Conservation (phyloP, 495 filamentous ascomycete genomes). For the Hapsidospora chrysogenum region DNA sequence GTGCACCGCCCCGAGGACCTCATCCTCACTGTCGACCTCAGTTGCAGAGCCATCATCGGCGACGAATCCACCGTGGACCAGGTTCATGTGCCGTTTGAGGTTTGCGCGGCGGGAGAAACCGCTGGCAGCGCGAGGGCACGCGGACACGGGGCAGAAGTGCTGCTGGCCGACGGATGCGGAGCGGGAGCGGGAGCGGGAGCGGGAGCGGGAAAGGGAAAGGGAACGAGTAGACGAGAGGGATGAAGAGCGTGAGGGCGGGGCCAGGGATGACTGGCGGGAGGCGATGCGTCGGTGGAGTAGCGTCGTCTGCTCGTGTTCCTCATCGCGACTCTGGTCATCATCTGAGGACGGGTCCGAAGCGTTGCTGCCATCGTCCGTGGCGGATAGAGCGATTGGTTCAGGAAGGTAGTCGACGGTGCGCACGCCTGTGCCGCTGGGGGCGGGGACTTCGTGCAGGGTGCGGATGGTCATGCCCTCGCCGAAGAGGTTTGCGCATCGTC, state of each 20-base stretch:
- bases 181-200: background rate
- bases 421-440: slow-evolving; percentile 12
- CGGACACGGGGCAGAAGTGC: slow-evolving; percentile 6
- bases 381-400: background rate
- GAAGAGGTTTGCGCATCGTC: slow-evolving; percentile 57
- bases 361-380: background rate
- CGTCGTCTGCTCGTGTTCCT: background rate
- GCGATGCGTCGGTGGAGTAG: background rate
- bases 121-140: slow-evolving; percentile 7
- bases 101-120: slow-evolving; percentile 14
- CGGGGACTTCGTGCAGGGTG: slow-evolving; percentile 29
- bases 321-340: background rate
- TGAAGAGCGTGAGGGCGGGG: background rate
- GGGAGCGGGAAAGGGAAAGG: background rate
- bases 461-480: slow-evolving; percentile 45
- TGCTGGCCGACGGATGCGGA: background rate
- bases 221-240: background rate
- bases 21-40: slow-evolving; percentile 25
- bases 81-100: slow-evolving; percentile 17
- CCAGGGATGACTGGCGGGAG: background rate
- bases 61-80: slow-evolving; percentile 15
- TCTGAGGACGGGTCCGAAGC: background rate
- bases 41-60: slow-evolving; percentile 2
- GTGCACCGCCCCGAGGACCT: slow-evolving; percentile 36
- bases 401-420: slow-evolving; percentile 5